phyloP scores from a whole-genome alignment of 306 rosid species.

The Begonia loranthoides region DNA sequence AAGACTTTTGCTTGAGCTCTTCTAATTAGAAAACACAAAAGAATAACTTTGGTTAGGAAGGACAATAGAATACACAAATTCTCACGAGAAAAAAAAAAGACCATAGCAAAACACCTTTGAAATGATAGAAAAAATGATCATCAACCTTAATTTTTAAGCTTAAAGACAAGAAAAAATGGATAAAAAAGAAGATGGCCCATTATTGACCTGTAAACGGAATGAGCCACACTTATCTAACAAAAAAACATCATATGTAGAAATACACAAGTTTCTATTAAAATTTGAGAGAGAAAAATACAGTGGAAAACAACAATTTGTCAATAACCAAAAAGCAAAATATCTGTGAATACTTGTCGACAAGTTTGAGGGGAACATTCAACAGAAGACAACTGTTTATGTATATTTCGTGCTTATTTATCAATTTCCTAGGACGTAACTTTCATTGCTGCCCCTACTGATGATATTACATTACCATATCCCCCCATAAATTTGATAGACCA shows the following conservation, averaged over 20 bases:
- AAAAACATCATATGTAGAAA: not conserved
- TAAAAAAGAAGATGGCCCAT: no score
- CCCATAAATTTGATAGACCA: conserved; percentile 14
- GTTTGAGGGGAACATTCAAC: conserved; percentile 2
- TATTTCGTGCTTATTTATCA: conserved; percentile 2
- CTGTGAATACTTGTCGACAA: not conserved
- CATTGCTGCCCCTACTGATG: conserved; percentile 14
- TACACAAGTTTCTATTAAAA: not conserved
- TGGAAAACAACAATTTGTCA: not conserved
- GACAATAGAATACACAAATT: no score
- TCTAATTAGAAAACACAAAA: no score
- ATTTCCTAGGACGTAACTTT: conserved; percentile 14
- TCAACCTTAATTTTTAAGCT: no score
- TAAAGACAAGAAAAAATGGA: no score
- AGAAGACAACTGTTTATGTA: not conserved
- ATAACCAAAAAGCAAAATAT: not conserved
- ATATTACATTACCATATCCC: conserved; percentile 5
- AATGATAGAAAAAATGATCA: no score
- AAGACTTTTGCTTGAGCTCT: not conserved
- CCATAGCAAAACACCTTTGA: no score
- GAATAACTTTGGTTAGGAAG: no score
- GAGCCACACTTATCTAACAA: not conserved
- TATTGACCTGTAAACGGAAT: not conserved
- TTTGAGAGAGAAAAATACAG: not conserved
- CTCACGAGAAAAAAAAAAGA: no score